These are phyloP conservation scores for Dalbergia oliveri DNA, from an alignment of 306 rosid genomes.

Conservation along the genomic window DNA sequence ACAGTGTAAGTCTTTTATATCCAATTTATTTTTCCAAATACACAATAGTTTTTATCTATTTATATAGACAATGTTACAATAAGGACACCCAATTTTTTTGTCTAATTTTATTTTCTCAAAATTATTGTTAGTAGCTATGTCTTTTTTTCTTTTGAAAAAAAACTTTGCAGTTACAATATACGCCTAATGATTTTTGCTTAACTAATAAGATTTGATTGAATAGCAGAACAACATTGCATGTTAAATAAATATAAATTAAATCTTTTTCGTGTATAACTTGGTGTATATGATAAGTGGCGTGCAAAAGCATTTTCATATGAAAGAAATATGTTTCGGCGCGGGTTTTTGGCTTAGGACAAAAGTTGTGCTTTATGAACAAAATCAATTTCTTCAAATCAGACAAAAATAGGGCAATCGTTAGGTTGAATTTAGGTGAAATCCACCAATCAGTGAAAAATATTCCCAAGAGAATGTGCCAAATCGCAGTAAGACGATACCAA, in stretches of 20 bases:
- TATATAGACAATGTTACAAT: no score
- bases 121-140: no score
- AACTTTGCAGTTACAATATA: no score
- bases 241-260: no score
- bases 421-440: constrained; percentile 51
- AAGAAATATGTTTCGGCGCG: constrained; percentile 15
- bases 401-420: constrained; percentile 45
- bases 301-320: constrained; percentile 30
- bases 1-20: no score
- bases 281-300: constrained; percentile 13
- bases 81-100: no score
- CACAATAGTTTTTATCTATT: no score
- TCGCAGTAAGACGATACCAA: constrained; percentile 25
- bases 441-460: constrained; percentile 36
- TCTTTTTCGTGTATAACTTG: neutral
- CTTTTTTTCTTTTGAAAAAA: no score
- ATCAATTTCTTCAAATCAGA: constrained; percentile 29
- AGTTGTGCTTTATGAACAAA: neutral
- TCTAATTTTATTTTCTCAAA: no score
- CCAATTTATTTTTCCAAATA: no score
- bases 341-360: constrained; percentile 32
- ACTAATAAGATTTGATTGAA: neutral
- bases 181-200: neutral
- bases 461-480: constrained; percentile 9
- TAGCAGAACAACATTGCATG: neutral